Percentiles rank a stretch among this genome's conserved stretches.
Conservation (phyloP, 495 filamentous ascomycete species). For the Xylaria palmicola region DNA sequence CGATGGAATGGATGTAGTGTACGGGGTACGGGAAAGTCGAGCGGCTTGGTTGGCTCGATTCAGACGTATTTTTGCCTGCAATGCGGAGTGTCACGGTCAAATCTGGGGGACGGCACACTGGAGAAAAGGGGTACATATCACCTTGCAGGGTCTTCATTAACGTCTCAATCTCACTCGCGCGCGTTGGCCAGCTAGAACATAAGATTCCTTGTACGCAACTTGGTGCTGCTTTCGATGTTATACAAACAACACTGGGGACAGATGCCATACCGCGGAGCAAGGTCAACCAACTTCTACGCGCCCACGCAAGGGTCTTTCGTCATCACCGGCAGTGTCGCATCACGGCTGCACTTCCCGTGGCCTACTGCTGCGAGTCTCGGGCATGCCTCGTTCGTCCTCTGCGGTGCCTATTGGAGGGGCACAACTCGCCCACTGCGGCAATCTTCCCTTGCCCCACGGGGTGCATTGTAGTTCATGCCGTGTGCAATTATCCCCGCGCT, state of each 20-base stretch:
- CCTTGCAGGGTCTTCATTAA: not conserved
- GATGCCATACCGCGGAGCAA: not conserved
- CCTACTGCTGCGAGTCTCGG: not conserved
- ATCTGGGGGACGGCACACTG: not conserved
- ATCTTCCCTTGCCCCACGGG: not conserved
- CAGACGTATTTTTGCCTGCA: not conserved
- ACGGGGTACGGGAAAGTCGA: not conserved
- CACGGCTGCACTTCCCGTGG: not conserved
- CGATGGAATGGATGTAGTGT: not conserved
- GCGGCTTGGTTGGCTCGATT: not conserved
- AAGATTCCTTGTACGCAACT: not conserved
- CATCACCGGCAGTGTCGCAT: not conserved
- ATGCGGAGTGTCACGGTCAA: not conserved
- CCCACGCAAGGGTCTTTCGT: constrained; percentile 14
- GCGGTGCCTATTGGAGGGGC: not conserved
- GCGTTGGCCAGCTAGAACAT: constrained; percentile 3
- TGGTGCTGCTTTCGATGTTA: constrained; percentile 4
- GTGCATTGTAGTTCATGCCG: constrained; percentile 10
- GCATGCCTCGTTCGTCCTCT: not conserved
- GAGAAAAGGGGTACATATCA: not conserved
- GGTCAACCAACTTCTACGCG: not conserved
- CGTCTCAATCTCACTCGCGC: constrained; percentile 5
- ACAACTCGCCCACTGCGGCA: no score
- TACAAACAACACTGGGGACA: not conserved
- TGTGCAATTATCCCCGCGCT: constrained; percentile 3